Percentiles rank a stretch among this genome's conserved stretches.
Evolutionary conservation across 352 stramenopile genomes (phyloP).

Genomic region (Globisporangium camurandrum): DNA sequence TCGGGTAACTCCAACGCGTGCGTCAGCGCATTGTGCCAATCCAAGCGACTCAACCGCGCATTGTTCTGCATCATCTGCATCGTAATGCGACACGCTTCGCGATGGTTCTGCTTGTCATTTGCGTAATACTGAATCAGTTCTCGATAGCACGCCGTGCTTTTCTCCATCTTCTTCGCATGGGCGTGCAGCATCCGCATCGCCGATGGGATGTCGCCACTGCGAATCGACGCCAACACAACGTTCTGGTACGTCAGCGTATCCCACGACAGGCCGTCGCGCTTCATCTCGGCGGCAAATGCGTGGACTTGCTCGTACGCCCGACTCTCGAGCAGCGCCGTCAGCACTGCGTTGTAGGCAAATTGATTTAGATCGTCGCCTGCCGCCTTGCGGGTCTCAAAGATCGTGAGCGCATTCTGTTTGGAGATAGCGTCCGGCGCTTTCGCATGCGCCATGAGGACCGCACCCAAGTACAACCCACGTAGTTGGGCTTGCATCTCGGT

Average conservation of each 20-base stretch:
- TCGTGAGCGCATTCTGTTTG: conserved; percentile 29
- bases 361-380: conserved; percentile 40
- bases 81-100: conserved; percentile 55
- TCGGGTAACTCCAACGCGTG: conserved; percentile 55
- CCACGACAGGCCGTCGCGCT: conserved; percentile 50
- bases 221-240: conserved; percentile 57
- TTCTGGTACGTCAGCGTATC: conserved; percentile 62
- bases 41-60: conserved; percentile 57
- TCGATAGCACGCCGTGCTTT: conserved; percentile 66
- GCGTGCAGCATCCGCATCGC: conserved; percentile 61
- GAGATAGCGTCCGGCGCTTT: conserved; percentile 38
- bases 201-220: conserved; percentile 43
- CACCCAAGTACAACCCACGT: conserved; percentile 48
- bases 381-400: conserved; percentile 46
- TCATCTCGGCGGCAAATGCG: conserved; percentile 47
- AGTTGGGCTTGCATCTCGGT: conserved; percentile 25
- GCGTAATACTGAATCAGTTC: conserved; percentile 61
- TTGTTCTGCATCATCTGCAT: conserved; percentile 87
- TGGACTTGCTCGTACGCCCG: conserved; percentile 53
- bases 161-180: conserved; percentile 63
- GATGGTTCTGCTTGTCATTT: conserved; percentile 51
- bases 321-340: conserved; percentile 47
- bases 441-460: conserved; percentile 66
- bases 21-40: conserved; percentile 72
- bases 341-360: conserved; percentile 64